Conservation (phyloP, 352 stramenopile genomes). For the Phytophthora capsici region DNA sequence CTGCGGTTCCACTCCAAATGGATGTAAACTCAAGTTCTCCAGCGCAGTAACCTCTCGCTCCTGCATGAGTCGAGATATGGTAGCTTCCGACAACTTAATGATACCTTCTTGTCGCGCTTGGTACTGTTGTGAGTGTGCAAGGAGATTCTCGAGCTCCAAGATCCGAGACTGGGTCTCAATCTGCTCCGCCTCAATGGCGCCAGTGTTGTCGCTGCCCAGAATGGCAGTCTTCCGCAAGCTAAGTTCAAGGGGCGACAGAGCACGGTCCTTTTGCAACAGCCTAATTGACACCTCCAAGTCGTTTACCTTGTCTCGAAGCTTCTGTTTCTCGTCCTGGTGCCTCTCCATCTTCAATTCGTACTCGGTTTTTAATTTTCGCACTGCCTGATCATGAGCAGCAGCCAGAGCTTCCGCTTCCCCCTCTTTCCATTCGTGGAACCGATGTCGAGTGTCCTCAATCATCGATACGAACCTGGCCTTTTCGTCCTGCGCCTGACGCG, state of each 20-base stretch:
- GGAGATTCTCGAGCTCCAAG: conserved; percentile 59
- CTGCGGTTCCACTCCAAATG: conserved; percentile 26
- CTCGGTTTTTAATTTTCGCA: conserved; percentile 61
- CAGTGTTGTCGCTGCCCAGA: conserved; percentile 45
- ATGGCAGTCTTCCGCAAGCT: conserved; percentile 70
- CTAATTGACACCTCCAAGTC: conserved; percentile 73
- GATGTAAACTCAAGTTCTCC: conserved; percentile 49
- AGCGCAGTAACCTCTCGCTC: conserved; percentile 54
- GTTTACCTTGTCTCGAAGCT: conserved; percentile 75
- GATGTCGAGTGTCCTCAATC: conserved; percentile 59
- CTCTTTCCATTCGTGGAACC: conserved; percentile 78
- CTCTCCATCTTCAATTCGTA: conserved; percentile 72
- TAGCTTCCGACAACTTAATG: conserved; percentile 67
- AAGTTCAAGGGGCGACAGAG: conserved; percentile 66
- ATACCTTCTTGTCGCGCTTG: conserved; percentile 67
- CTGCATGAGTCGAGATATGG: conserved; percentile 69
- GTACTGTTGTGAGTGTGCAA: conserved; percentile 66
- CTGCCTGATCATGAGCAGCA: conserved; percentile 50
- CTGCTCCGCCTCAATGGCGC: conserved; percentile 54
- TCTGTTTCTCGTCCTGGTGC: conserved; percentile 78
- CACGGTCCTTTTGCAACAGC: conserved; percentile 68
- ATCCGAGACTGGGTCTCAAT: conserved; percentile 63
- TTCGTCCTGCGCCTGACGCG: conserved; percentile 57
- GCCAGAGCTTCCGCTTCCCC: conserved; percentile 46
- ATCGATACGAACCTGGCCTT: conserved; percentile 58